Evolutionary conservation across 1,139 yeast genomes (phyloP), one percentile per base, ranked within the genome.

Genomic region (Nadsonia commutata): DNA sequence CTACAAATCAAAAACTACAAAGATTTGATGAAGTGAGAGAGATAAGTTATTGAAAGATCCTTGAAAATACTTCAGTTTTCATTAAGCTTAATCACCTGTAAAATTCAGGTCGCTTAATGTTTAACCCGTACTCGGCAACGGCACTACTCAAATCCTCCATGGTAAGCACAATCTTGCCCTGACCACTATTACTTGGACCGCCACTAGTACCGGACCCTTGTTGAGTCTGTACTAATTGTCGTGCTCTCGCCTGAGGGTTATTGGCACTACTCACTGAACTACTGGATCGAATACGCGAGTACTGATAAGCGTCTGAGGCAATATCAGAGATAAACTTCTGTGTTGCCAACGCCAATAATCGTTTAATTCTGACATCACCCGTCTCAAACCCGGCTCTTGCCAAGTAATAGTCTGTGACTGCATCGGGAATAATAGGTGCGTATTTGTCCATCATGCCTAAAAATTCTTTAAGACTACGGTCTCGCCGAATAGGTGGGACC

Each of bases 381-480:
- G 94, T 76, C 48, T 80, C 84, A 55, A 93, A 80, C 37, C 99
- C 99, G 48, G 88, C 81, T 56, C 81, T 81, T 19, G 88, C 79
- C 42, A 93, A 66, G 56, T 90, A 90, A 60, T 85, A 90, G 56
- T 90, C 97, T 0, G 95, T 84, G n/a, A 93, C 97, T 0, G 94
- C 93, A 58, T 93, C 98, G 0, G 99, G 99, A 39, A 93, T 90
- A 37, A 93, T 82, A 1, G 98, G 98, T 2, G 95, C 86, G 60
- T 80, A 86, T 47, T 86, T 95, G 50, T 85, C 95, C 88, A 90
- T 81, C 63, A 86, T 69, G 41, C 80, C 82, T 33, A 93, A 69
- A 31, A 93, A 80, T 53, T 93, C 97, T 52, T 79, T 77, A 40
- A 93, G 66, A 0, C 95, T 80, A 57, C 85, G 86, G 55, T 93